Evolutionary conservation across 768 basidiomycete genomes (phyloP).

Genomic region (Saitozyma sp.): DNA sequence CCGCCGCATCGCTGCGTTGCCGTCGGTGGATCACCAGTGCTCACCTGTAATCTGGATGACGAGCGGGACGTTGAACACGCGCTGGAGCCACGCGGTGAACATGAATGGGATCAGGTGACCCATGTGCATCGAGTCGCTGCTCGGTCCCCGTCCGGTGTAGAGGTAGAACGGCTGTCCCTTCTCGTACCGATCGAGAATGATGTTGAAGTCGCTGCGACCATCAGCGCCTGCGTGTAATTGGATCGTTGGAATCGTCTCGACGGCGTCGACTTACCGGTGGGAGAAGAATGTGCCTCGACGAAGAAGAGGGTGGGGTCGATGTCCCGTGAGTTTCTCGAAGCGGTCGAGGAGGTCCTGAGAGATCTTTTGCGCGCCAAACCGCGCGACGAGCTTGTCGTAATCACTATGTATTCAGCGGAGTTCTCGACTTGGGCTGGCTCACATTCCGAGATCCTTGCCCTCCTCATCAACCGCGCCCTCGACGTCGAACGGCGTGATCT

Average conservation of each 20-base stretch:
- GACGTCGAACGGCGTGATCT: conserved; percentile 97
- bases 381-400: conserved; percentile 89
- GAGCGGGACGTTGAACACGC: conserved; percentile 88
- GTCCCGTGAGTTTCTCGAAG: conserved; percentile 88
- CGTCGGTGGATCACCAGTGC: conserved; percentile 27
- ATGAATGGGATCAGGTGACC: conserved; percentile 97
- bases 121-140: conserved; percentile 93
- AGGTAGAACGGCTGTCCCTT: conserved; percentile 96
- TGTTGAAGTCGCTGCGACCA: conserved; percentile 75
- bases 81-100: conserved; percentile 99
- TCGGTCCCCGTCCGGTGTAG: conserved; percentile 96
- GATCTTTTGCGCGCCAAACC: conserved; percentile 87
- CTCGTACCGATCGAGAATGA: conserved; percentile 91
- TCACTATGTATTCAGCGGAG: conserved; percentile 62
- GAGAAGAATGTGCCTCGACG: conserved; percentile 96
- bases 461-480: conserved; percentile 83
- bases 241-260: neutral
- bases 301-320: conserved; percentile 80
- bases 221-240: conserved; percentile 2
- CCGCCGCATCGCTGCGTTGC: neutral
- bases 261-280: conserved; percentile 69
- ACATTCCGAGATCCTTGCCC: conserved; percentile 68
- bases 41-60: conserved; percentile 92
- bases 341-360: conserved; percentile 75
- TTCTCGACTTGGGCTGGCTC: conserved; percentile 12